Evolutionary conservation across 441 rosid genomes (phyloP).

Genomic region (Arabidopsis hybrid): DNA sequence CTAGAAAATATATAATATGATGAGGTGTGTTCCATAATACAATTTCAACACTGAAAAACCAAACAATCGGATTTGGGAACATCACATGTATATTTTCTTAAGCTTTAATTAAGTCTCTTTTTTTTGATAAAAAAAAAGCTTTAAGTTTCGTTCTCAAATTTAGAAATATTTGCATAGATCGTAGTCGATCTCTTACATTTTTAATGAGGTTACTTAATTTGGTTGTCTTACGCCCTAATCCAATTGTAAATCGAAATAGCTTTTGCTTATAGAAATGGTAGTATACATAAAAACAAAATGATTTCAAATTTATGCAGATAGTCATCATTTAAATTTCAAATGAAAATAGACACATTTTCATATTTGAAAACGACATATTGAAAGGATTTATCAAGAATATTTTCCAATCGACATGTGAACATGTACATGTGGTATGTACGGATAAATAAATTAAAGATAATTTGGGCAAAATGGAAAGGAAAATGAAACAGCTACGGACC

Average conservation of each 20-base stretch:
- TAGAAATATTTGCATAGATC: not conserved
- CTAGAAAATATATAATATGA: not conserved
- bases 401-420: conserved; percentile 33
- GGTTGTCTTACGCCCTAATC: not conserved
- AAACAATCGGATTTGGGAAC: not conserved
- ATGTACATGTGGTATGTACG: conserved; percentile 43
- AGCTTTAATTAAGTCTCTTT: not conserved
- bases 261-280: not conserved
- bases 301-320: conserved; percentile 7
- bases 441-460: conserved; percentile 25
- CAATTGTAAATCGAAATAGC: not conserved
- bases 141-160: not conserved
- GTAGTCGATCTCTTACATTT: not conserved
- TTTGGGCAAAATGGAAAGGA: conserved; percentile 5
- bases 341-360: conserved; percentile 23
- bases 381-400: not conserved
- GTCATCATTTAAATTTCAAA: conserved; percentile 1
- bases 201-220: not conserved
- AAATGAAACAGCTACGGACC: conserved; percentile 19
- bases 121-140: not conserved
- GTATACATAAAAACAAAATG: conserved; percentile 8
- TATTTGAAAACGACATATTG: conserved; percentile 30
- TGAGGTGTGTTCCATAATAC: not conserved
- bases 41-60: not conserved
- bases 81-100: not conserved